Evolutionary conservation across 139 green algal genomes (phyloP).

Genomic region (Coccomyxa sp.): DNA sequence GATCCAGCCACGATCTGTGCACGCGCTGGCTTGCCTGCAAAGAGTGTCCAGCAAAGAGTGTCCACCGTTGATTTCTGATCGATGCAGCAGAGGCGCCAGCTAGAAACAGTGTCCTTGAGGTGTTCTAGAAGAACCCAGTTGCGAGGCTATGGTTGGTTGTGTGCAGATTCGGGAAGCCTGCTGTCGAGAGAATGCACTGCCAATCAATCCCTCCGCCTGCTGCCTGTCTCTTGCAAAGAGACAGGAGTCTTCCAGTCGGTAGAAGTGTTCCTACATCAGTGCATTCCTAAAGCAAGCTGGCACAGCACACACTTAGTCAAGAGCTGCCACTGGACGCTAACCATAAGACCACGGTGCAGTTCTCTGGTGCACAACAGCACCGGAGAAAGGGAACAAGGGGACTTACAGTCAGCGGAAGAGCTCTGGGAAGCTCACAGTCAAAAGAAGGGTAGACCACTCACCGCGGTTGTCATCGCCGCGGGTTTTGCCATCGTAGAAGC

Average conservation of each 20-base stretch:
- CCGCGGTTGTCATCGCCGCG: not conserved
- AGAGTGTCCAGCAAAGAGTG: not conserved
- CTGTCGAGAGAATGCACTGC: no score
- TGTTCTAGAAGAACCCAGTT: not conserved
- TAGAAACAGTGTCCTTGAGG: not conserved
- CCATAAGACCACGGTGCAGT: not conserved
- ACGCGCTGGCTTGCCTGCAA: not conserved
- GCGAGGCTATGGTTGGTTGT: not conserved
- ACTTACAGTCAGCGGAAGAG: not conserved
- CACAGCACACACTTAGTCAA: not conserved
- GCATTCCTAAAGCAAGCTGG: not conserved
- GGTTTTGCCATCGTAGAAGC: conserved; percentile 29
- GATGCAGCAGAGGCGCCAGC: not conserved
- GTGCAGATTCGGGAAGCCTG: not conserved
- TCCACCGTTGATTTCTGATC: not conserved
- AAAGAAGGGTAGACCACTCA: not conserved
- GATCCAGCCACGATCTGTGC: not conserved
- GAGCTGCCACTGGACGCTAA: not conserved
- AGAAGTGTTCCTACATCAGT: no score
- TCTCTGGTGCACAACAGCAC: not conserved
- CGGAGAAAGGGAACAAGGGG: no score
- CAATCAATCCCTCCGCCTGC: no score
- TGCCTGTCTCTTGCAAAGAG: no score
- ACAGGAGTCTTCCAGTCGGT: no score
- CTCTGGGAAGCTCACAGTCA: not conserved